Base-by-base conservation (phyloP, 2,329 filamentous ascomycete species). In the Aciculosporium take region DNA sequence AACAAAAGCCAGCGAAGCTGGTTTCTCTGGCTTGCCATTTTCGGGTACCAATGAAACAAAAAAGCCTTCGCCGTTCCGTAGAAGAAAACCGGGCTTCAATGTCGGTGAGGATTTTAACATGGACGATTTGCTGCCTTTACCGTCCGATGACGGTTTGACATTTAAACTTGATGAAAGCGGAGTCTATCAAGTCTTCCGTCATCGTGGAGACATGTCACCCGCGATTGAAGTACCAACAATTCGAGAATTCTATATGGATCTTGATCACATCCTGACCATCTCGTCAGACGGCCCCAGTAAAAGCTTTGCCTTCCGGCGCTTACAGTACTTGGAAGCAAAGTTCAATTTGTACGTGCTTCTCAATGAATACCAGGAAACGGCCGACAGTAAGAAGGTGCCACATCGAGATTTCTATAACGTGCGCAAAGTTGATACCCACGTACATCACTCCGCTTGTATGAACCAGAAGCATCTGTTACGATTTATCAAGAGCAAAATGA, bases 401-500 rank as follows among this genome's bases (percentile, higher is more conserved):
- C 91, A 98, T 62, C 79, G 91, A 66, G 91, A 98, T 62, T 98
- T 98, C 57, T 98, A 98, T 68, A 98, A 98, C 56, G 91, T 98
- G 37, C 76, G 91, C 57, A 98, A 98, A 61, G 91, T 98, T 39
- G 91, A 98, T 57, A 98, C 91, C 7, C 91, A 98, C 71, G 91
- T 98, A 52, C 91, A 98, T 58, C 91, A 98, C 61, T 98, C 91
- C 13, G 91, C 91, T 20, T 98, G 91, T 60, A 98, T 98, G 91
- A 98, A 98, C 57, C 91, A 98, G 62, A 98, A 98, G 64, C 91
- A 98, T 71, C 66, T 98, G 43, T 68, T 98, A 46, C 85, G 91
- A 41, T 98, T 98, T 63, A 98, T 98, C 68, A 98, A 98, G 65
- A 94, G 87, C 64, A 98, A 98, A 66, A 95, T 98, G 86, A 96